Evolutionary conservation across 1,139 yeast genomes (phyloP), one percentile per base, ranked within the genome.

Genomic region (Candida sp.): DNA sequence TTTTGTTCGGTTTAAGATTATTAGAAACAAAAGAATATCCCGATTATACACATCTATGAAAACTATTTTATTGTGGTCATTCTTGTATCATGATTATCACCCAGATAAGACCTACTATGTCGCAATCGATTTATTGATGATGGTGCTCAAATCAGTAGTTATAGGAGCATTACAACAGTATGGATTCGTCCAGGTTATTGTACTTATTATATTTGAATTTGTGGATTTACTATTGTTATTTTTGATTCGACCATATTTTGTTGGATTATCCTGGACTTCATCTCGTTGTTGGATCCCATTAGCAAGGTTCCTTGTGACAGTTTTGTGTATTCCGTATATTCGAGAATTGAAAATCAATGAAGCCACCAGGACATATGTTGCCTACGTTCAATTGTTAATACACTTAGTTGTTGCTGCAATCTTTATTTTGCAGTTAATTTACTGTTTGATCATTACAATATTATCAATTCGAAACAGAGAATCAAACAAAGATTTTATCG

Each of bases 41-140:
- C 61, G 61, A 46, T 53, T 79, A 4, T 79, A 78, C 52, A 71
- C 81, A 1, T 76, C 81, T 2, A 64, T 77, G 43, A 71, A 64
- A 45, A 61, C 71, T 3, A 70, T 79, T 39, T 61, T 77, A 43
- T 47, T 70, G 2, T 79, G 82, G 82, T 69, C 75, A 3, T 64
- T 64, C 39, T 55, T 67, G 22, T 79, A 78, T 54, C 67, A 70
- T 46, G 64, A 64, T 29, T 75, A 71, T 52, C 66, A 68, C 23
- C 82, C 83, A 1, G 58, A 65, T 22, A 61, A 64, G 45, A 66
- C 74, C 1, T 61, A 57, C 44, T 79, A 60, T 50, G 67, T 70
- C 5, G 52, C 66, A 2, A 49, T 70, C 35, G 79, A 77, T 35
- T 53, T 62, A 9, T 32, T 55, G 0, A 60, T 62, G 4, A 43